These are phyloP conservation scores for Tetratostichococcus sp. DNA, from an alignment of 139 green algal species.

Conservation along the genomic window DNA sequence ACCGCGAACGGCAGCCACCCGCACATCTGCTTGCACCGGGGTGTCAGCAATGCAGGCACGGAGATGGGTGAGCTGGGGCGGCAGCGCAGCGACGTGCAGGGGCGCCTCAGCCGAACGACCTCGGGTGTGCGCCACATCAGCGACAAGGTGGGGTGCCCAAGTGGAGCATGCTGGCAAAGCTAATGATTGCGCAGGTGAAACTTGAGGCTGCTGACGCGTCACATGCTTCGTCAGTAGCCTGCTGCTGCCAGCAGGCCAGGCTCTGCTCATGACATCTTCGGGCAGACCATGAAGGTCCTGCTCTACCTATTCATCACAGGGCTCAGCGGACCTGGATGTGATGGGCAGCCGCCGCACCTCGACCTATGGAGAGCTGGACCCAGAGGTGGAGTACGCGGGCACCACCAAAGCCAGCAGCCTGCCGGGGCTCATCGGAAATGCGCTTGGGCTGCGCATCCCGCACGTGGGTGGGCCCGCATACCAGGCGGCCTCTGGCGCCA, in stretches of 20 bases:
- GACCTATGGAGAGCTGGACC: neutral
- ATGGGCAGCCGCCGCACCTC: neutral
- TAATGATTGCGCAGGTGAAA: too few relatives aligned
- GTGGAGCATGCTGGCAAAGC: too few relatives aligned
- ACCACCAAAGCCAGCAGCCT: neutral
- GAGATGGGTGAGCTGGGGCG: neutral
- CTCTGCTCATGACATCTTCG: too few relatives aligned
- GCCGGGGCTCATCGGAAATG: neutral
- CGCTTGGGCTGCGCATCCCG: neutral
- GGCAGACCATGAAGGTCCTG: too few relatives aligned
- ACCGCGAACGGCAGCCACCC: neutral
- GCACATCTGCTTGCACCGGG: too few relatives aligned
- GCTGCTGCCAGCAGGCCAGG: too few relatives aligned
- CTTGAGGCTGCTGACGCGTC: too few relatives aligned
- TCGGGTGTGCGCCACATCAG: neutral
- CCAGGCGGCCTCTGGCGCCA: neutral
- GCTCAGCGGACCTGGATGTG: neutral
- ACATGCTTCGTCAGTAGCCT: too few relatives aligned
- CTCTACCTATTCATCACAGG: too few relatives aligned
- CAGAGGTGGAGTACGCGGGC: neutral
- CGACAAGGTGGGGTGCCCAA: neutral
- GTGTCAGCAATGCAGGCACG: neutral
- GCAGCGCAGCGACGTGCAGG: neutral
- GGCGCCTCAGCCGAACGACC: neutral
- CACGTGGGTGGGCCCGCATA: neutral